phyloP scores from a whole-genome alignment of 2,329 filamentous ascomycete species.

The Pestalotiopsis sp. region DNA sequence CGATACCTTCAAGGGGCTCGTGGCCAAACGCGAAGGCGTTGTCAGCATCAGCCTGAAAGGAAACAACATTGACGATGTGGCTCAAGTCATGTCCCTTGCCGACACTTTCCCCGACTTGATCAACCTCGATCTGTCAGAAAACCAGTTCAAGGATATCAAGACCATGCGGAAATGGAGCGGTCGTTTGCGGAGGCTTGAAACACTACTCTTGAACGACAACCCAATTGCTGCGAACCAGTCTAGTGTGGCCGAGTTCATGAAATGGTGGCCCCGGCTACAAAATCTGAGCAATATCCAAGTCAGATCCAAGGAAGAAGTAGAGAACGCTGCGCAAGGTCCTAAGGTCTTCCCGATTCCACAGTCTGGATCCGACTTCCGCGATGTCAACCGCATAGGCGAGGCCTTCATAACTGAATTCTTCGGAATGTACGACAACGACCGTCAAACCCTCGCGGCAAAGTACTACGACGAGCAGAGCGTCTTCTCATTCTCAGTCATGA shows the following conservation, averaged over 20 bases:
- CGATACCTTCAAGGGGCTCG: constrained; percentile 69
- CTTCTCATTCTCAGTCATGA: constrained; percentile 78
- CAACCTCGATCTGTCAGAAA: constrained; percentile 87
- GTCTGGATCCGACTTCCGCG: constrained; percentile 70
- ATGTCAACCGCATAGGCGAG: constrained; percentile 74
- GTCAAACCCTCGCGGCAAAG: constrained; percentile 60
- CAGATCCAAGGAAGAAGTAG: constrained; percentile 71
- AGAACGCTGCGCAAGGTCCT: constrained; percentile 52
- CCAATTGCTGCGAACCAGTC: constrained; percentile 66
- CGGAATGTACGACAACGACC: constrained; percentile 71
- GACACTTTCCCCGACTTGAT: constrained; percentile 82
- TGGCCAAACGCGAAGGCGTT: constrained; percentile 77
- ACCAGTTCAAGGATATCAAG: constrained; percentile 71
- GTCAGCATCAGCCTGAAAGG: constrained; percentile 79
- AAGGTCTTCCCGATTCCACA: constrained; percentile 63
- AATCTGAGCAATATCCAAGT: constrained; percentile 76
- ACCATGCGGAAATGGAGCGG: constrained; percentile 76
- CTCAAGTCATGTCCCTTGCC: constrained; percentile 73
- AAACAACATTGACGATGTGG: constrained; percentile 76
- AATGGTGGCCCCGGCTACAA: constrained; percentile 82
- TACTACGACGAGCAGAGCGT: constrained; percentile 78
- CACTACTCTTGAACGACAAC: constrained; percentile 78
- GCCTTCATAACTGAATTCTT: constrained; percentile 78
- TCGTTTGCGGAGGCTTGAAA: constrained; percentile 78
- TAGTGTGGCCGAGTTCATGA: constrained; percentile 69